Conservation (phyloP, 345 rosid species). For the Sonneratia caseolaris region DNA sequence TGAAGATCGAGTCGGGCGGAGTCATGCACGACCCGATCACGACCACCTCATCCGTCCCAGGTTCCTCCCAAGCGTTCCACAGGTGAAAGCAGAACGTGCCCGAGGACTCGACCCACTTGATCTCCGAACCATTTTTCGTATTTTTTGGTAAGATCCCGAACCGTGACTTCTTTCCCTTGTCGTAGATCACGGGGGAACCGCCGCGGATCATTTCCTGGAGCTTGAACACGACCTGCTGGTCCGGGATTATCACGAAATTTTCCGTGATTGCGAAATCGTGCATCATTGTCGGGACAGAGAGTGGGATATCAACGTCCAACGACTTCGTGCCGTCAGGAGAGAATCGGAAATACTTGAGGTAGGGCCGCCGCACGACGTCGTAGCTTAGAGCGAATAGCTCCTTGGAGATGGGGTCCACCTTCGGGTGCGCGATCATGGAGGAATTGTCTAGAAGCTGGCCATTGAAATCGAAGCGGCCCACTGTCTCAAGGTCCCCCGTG, state of each 20-base stretch:
- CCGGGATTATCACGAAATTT: slow-evolving; percentile 78
- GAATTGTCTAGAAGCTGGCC: slow-evolving; percentile 34
- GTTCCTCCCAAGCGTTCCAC: slow-evolving; percentile 95
- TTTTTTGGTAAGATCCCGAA: slow-evolving; percentile 58
- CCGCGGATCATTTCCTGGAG: slow-evolving; percentile 75
- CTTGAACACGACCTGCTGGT: slow-evolving; percentile 86
- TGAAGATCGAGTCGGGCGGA: slow-evolving; percentile 15
- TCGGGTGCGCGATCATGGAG: slow-evolving; percentile 90
- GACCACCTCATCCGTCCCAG: slow-evolving; percentile 64
- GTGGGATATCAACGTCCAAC: slow-evolving; percentile 68
- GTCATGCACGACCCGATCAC: slow-evolving; percentile 31
- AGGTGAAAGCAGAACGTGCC: slow-evolving; percentile 79
- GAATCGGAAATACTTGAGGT: slow-evolving; percentile 61
- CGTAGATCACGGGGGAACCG: slow-evolving; percentile 83
- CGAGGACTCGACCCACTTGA: slow-evolving; percentile 68
- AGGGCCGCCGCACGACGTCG: slow-evolving; percentile 65
- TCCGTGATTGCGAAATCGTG: slow-evolving; percentile 88
- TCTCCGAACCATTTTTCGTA: slow-evolving; percentile 35
- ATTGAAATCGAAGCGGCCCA: slow-evolving; percentile 51
- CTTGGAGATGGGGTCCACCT: slow-evolving; percentile 55
- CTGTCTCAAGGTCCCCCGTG: slow-evolving; percentile 62
- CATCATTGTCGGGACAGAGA: slow-evolving; percentile 72
- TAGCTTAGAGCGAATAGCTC: slow-evolving; percentile 73
- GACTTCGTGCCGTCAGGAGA: slow-evolving; percentile 59
- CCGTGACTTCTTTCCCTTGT: slow-evolving; percentile 54